Evolutionary conservation across 768 basidiomycete genomes (phyloP), one percentile per base, ranked within the genome.

Genomic region (Pisolithus marmoratus): DNA sequence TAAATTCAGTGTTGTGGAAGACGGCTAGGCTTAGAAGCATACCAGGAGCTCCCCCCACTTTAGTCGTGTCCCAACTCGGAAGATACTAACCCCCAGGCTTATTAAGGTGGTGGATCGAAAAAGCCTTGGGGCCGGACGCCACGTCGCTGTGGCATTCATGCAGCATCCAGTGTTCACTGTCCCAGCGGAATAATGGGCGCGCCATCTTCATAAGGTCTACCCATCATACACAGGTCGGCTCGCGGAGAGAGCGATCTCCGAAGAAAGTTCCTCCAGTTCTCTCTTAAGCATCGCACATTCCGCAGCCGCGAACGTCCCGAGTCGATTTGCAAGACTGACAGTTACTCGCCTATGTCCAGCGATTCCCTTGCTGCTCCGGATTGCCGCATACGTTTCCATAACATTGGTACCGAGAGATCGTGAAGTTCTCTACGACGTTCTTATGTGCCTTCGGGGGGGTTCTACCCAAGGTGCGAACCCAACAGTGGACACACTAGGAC

Each of bases 181-280:
- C 75, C 64, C 6, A 73, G 63, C 26, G 72, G 67, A 24, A 63
- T 61, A 36, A 67, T 55, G 38, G 61, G 53, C 11, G 61, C 63
- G 19, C 52, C 58, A 14, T 50, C 46, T 38, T 49, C 41, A 49
- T 26, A 50, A 8, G 54, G 46, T 48, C 82, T 71, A 23, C 82
- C 83, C 71, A 82, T 80, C 78, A 84, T 84, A 68, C 85, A 85
- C 59, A 84, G 70, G 56, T 86, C 83, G 51, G 76, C 83, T 58
- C 83, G 80, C 14, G 80, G 68, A 5, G 78, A 75, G 7, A 85
- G 77, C 8, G 45, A 85, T 72, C 52, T 69, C 69, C 46, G 83
- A 71, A 2, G 81, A 77, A 23, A 82, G 70, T 15, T 64, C 68
- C 4, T 67, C 65, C 51, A 60, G 17, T 50, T 70, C 68, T 22